Percentiles rank a stretch among this genome's conserved stretches.
phyloP scores from a whole-genome alignment of 345 rosid species.

The Carallia pectinifolia region DNA sequence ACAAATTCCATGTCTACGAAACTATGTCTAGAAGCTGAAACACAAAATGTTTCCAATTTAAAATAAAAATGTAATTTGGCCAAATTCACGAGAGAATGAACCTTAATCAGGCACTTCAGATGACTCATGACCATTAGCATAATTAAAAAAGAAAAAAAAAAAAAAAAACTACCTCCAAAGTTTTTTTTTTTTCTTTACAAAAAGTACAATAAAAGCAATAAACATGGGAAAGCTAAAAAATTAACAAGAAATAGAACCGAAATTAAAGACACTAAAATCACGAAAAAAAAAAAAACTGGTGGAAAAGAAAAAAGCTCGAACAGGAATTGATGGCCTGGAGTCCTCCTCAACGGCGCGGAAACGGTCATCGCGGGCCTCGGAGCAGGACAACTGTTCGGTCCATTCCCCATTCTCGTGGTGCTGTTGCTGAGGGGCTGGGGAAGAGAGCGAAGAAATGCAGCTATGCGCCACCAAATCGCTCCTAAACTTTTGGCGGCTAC shows the following conservation, averaged over 20 bases:
- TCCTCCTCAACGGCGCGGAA: slow-evolving; percentile 31
- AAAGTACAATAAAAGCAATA: too few species aligned
- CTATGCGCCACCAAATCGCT: background rate
- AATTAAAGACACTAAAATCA: background rate
- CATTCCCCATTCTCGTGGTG: slow-evolving; percentile 11
- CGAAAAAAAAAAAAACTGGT: slow-evolving; percentile 37
- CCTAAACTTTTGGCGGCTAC: background rate
- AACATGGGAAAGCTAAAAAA: background rate
- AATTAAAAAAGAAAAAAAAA: too few species aligned
- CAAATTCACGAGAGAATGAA: too few species aligned
- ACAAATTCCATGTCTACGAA: too few species aligned
- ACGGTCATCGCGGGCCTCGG: slow-evolving; percentile 14
- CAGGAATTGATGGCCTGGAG: slow-evolving; percentile 61
- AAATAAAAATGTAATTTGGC: too few species aligned
- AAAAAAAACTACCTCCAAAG: background rate
- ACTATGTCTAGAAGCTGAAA: too few species aligned
- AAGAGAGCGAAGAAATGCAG: slow-evolving; percentile 25
- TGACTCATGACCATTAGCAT: too few species aligned
- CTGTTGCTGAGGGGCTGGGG: slow-evolving; percentile 11
- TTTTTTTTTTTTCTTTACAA: too few species aligned
- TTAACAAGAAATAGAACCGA: background rate
- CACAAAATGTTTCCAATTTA: too few species aligned
- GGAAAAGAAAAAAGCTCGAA: slow-evolving; percentile 85
- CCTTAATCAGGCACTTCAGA: too few species aligned
- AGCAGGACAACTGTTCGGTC: slow-evolving; percentile 17